Base-by-base conservation (phyloP, 371 early-diverging fungal genomes). In the Lichtheimia hyalospora region DNA sequence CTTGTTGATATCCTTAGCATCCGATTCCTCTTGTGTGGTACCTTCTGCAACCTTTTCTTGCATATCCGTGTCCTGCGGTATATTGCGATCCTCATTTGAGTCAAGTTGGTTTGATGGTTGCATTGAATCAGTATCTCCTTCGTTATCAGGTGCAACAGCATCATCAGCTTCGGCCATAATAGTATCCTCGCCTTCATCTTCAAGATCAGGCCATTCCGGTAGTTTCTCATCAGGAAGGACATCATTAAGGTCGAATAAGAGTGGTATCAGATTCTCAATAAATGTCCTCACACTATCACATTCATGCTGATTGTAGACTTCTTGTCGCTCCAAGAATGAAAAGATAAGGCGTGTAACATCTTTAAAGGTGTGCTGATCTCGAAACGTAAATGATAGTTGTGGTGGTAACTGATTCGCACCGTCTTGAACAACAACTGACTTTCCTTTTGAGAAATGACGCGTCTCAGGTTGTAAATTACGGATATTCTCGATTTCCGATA, bases 401-500 rank as follows among this genome's bases (percentile, higher is more conserved):
- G 60, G 61, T 13, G 66, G 57, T 24, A 50, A 34, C 1, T 48
- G 63, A 28, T 52, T 63, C 5, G 52, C 52, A 20, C 56, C 53
- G 27, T 63, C 63, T 21, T 51, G 46, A 25, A 57, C 57, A 14
- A 63, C 41, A 49, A 62, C 21, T 18, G 51, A 49, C 20, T 23
- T 52, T 12, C 56, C 63, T 20, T 63, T 48, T 15, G 51, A 15
- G 18, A 52, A 49, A 20, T 41, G 52, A 24, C 54, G 63, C 12
- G 40, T 48, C 28, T 59, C 53, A 16, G 58, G 74, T 61, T 79
- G 28, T 7, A 23, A 23, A 28, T 48, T 62, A 16, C 62, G 62
- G 5, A 92, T 62, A 8, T 83, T 78, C 63, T 98, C 98, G 49
- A 95, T 93, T 62, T 96, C 95, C 18, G 84, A 58, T 0, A 92